Base-by-base conservation (phyloP, 176 grass and related monocot genomes). In the Rhynchospora pubera region DNA sequence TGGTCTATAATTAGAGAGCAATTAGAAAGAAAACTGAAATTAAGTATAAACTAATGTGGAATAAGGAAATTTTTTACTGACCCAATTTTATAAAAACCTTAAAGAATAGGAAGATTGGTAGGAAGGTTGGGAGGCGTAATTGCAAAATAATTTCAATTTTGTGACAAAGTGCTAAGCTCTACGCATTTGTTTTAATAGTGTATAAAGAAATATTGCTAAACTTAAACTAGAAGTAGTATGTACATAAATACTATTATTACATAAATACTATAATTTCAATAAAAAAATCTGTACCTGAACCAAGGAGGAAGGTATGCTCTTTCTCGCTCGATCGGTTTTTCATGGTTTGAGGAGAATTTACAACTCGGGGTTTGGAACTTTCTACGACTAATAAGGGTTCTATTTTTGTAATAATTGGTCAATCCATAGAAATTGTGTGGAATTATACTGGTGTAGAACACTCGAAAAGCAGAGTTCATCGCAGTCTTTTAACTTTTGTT, bases 251-350 rank as follows among this genome's bases (percentile, higher is more conserved):
- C 21, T 5, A 65, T 4, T 34, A 65, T 5, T 66, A 66, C 28
- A 66, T 39, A 39, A 30, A n/a, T n/a, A n/a, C n/a, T n/a, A n/a
- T n/a, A 5, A 66, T 32, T 66, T 16, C n/a, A 7, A 4, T 18
- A 42, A 52, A 28, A 76, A 28, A 0, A 53, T 39, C 34, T 77
- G 53, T 84, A 89, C 92, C 92, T 89, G 83, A 94, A 94, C 62
- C 84, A 82, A 51, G 92, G 89, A 30, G 92, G 89, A 52, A 88
- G 85, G 44, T 91, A 79, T 62, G 78, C 52, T 39, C 65, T 62
- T 8, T 52, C n/a, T 4, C 61, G 42, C 21, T 28, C 34, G 22
- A 76, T 83, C 65, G 69, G 87, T 62, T 86, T 79, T 4, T 53
- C 34, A 16, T 86, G 82, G 51, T 57, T 80, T 12, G 59, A 47